phyloP scores from a whole-genome alignment of 768 basidiomycete genomes.

The Tulasnella sp. region DNA sequence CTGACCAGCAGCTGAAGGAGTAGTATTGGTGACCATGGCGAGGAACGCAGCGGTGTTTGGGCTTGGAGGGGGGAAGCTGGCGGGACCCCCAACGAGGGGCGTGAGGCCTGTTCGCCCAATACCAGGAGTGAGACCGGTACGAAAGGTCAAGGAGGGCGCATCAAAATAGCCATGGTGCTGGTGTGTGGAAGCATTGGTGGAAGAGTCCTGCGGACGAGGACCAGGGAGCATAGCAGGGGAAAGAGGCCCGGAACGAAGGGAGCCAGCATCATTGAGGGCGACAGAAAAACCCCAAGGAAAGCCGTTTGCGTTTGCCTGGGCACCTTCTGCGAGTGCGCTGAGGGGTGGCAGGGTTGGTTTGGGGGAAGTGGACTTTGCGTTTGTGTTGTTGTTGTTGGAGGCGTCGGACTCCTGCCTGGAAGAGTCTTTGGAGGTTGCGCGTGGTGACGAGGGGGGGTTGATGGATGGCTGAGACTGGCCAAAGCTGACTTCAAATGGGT shows the following conservation, averaged over 20 bases:
- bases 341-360: constrained; percentile 74
- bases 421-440: constrained; percentile 24
- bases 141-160: constrained; percentile 39
- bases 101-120: constrained; percentile 61
- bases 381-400: constrained; percentile 12
- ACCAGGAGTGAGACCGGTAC: constrained; percentile 73
- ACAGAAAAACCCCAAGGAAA: constrained; percentile 52
- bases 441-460: constrained; percentile 25
- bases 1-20: constrained; percentile 19
- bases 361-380: constrained; percentile 27
- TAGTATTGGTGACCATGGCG: constrained; percentile 68
- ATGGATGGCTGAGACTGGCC: constrained; percentile 25
- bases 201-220: constrained; percentile 35
- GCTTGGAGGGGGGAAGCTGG: constrained; percentile 67
- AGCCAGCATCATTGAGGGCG: constrained; percentile 36
- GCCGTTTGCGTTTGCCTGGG: constrained; percentile 32
- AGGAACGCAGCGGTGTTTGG: constrained; percentile 89
- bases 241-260: constrained; percentile 83
- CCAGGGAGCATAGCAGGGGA: constrained; percentile 94
- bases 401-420: constrained; percentile 12
- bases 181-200: constrained; percentile 20
- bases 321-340: constrained; percentile 48
- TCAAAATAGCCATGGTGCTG: constrained; percentile 44
- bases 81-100: constrained; percentile 61
- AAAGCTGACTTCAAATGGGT: constrained; percentile 71